Evolutionary conservation across 179 eudicot genomes (phyloP).

Genomic region (Spergularia azorica): DNA sequence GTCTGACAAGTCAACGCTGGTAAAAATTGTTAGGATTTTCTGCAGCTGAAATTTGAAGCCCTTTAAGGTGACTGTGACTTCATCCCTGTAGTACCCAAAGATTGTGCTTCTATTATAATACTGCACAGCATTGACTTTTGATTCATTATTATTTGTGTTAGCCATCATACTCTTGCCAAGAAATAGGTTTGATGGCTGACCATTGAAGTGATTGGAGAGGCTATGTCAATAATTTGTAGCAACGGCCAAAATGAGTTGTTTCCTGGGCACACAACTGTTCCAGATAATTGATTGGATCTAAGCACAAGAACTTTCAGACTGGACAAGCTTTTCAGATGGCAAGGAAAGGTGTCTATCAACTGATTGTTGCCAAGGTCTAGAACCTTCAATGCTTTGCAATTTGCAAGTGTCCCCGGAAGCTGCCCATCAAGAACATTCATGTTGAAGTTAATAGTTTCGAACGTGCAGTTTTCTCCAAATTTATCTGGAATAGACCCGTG

Average conservation of each 20-base stretch:
- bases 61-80: slow-evolving; percentile 42
- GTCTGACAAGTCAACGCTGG: slow-evolving; percentile 50
- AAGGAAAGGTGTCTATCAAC: slow-evolving; percentile 31
- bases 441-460: slow-evolving; percentile 35
- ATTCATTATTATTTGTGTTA: neutral
- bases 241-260: slow-evolving; percentile 12
- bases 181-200: slow-evolving; percentile 21
- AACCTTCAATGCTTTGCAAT: slow-evolving; percentile 24
- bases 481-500: neutral
- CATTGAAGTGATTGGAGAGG: slow-evolving; percentile 45
- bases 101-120: neutral
- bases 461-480: neutral
- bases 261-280: slow-evolving; percentile 16
- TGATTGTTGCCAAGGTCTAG: slow-evolving; percentile 37
- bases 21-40: slow-evolving; percentile 46
- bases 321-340: slow-evolving; percentile 25
- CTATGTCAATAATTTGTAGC: slow-evolving; percentile 55
- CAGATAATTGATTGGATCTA: slow-evolving; percentile 36
- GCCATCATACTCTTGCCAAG: slow-evolving; percentile 39
- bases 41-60: slow-evolving; percentile 37
- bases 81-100: slow-evolving; percentile 38
- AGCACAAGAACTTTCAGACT: slow-evolving; percentile 29
- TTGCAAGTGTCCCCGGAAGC: slow-evolving; percentile 37
- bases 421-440: slow-evolving; percentile 31
- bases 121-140: neutral